Base-by-base conservation (phyloP, 106 monocot genomes). In the Acanthochlamys bracteata region DNA sequence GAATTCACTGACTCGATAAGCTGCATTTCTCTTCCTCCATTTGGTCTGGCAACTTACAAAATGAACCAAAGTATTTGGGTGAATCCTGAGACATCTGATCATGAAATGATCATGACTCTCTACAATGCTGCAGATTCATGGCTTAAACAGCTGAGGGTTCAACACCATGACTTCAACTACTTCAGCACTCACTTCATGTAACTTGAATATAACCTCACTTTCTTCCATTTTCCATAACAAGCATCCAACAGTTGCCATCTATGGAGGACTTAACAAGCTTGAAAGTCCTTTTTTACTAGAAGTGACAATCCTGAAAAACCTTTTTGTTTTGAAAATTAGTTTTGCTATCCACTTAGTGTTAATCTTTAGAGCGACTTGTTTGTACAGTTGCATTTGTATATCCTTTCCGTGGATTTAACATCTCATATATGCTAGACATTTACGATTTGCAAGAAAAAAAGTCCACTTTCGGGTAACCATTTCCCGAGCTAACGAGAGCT, bases 91-190 rank as follows among this genome's bases (percentile, higher is more conserved):
- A 53, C 66, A 25, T 47, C 52, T 39, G 66, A 66, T 66, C 24
- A 66, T 14, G 66, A 53, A n/a, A 52, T 0, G 20, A 27, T 66
- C 1, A 39, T 54, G 17, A 33, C 51, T 0, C 66, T 66, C 26
- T 54, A 24, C 25, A 53, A 66, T n/a, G 53, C 66, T 19, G 66
- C 66, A 17, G 66, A 52, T 27, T 66, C 66, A 16, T 66, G 66
- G 66, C 25, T 66, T 47, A 66, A 66, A 27, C 66, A 66, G 66
- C 66, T 66, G 0, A 66, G 51, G 41, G 49, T 54, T 25, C 66
- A 39, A 54, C 66, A 66, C 25, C 66, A 66, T 53, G 66, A 66
- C 53, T 66, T 66, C 66, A 66, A 27, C 53, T 66, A 66, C 33
- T 66, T 66, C 66, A 53, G 25, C 33, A 66, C 25, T 66, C 53